These are phyloP conservation scores for Phascolomyces articulosus DNA, from an alignment of 371 early-diverging fungal genomes.

Conservation along the genomic window DNA sequence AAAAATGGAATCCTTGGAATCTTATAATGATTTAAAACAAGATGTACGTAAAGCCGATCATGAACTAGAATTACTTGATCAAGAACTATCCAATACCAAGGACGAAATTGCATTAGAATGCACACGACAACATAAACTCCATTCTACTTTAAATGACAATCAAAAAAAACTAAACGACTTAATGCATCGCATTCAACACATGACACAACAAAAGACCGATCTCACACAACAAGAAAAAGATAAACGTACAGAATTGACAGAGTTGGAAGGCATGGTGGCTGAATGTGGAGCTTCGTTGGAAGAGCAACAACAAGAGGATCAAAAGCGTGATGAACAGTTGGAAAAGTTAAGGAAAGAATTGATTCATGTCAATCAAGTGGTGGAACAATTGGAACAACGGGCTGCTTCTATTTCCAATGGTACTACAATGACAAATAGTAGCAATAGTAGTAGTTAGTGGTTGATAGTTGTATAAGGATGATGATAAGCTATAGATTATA, in stretches of 20 bases:
- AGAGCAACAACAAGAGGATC: not conserved
- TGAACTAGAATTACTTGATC: constrained; percentile 1
- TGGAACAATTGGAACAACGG: not conserved
- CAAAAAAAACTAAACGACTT: not conserved
- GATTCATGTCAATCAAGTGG: not conserved
- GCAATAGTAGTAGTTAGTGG: no score
- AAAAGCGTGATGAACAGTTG: not conserved
- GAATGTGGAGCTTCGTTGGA: not conserved
- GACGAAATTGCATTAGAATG: not conserved
- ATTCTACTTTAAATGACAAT: not conserved
- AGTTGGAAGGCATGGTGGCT: not conserved
- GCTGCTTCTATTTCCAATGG: not conserved
- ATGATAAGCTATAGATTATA: no score
- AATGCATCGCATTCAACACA: not conserved
- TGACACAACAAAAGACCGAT: not conserved
- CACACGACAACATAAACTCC: not conserved
- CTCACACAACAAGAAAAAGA: not conserved
- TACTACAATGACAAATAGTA: no score
- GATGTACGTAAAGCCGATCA: not conserved
- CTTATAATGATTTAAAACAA: not conserved
- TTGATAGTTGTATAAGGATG: no score
- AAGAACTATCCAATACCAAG: constrained; percentile 1
- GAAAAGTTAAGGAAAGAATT: not conserved
- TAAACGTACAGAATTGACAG: not conserved
- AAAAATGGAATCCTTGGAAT: not conserved